phyloP scores from a whole-genome alignment of 345 rosid genomes.

The Psidium friedrichsthalianum region DNA sequence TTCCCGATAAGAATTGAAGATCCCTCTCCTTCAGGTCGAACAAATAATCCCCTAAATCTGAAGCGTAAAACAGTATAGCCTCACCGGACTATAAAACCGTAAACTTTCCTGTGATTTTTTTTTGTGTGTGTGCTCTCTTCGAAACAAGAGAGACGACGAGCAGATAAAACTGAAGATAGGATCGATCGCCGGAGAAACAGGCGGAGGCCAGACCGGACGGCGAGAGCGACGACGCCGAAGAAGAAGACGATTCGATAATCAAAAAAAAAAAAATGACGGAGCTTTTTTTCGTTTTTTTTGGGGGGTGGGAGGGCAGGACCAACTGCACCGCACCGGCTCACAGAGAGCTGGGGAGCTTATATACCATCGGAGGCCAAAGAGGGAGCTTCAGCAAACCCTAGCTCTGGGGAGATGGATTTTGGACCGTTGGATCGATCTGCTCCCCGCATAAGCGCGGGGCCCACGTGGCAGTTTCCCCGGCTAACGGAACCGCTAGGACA shows the following conservation, averaged over 20 bases:
- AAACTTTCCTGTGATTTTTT: not conserved
- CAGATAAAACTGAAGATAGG: constrained; percentile 7
- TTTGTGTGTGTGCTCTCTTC: not conserved
- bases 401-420: not conserved
- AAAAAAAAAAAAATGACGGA: not conserved
- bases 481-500: not conserved
- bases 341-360: constrained; percentile 7
- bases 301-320: constrained; percentile 35
- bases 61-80: not conserved
- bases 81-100: not conserved
- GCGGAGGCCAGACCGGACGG: not conserved
- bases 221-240: constrained; percentile 15
- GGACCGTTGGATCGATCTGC: constrained; percentile 14
- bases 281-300: constrained; percentile 14
- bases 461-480: not conserved
- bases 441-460: not conserved
- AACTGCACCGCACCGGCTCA: constrained; percentile 40
- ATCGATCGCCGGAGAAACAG: constrained; percentile 24
- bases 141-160: constrained; percentile 1
- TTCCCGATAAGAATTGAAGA: not conserved
- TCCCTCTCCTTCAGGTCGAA: not conserved
- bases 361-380: not conserved
- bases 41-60: not conserved
- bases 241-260: not conserved
- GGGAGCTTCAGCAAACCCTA: constrained; percentile 21